phyloP scores from a whole-genome alignment of 2,329 filamentous ascomycete species.

The Colletotrichum sp. region DNA sequence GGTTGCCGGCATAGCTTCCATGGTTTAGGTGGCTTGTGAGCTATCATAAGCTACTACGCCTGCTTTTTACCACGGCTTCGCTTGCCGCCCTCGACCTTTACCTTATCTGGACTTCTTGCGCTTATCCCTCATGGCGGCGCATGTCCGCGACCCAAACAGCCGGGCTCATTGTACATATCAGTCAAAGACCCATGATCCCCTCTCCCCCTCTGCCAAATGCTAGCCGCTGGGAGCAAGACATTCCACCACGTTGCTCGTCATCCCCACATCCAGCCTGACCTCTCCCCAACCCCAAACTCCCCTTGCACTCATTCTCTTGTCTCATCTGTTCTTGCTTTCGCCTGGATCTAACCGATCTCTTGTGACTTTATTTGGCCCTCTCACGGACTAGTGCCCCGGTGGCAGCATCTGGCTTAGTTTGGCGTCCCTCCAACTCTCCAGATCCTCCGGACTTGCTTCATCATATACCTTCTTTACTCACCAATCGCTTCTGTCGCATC shows the following conservation, averaged over 20 bases:
- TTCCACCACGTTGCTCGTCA: slow-evolving; percentile 3
- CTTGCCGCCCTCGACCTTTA: not conserved
- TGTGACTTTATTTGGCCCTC: not conserved
- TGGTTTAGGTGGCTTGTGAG: not conserved
- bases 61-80: not conserved
- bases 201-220: not conserved
- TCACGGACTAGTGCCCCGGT: not conserved
- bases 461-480: not conserved
- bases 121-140: slow-evolving; percentile 4
- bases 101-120: slow-evolving; percentile 8
- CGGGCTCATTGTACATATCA: not conserved
- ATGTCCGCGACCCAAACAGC: not conserved
- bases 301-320: not conserved
- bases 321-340: not conserved
- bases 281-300: not conserved
- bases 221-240: slow-evolving; percentile 14
- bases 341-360: not conserved
- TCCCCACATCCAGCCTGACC: slow-evolving; percentile 12
- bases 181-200: slow-evolving; percentile 5
- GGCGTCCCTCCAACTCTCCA: not conserved
- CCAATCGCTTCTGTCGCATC: not conserved
- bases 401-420: slow-evolving; percentile 4
- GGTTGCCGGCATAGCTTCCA: not conserved
- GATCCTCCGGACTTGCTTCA: not conserved
- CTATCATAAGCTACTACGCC: not conserved